Evolutionary conservation across 2,329 filamentous ascomycete species (phyloP), one percentile per base, ranked within the genome.

Genomic region (Exserohilum turcica): DNA sequence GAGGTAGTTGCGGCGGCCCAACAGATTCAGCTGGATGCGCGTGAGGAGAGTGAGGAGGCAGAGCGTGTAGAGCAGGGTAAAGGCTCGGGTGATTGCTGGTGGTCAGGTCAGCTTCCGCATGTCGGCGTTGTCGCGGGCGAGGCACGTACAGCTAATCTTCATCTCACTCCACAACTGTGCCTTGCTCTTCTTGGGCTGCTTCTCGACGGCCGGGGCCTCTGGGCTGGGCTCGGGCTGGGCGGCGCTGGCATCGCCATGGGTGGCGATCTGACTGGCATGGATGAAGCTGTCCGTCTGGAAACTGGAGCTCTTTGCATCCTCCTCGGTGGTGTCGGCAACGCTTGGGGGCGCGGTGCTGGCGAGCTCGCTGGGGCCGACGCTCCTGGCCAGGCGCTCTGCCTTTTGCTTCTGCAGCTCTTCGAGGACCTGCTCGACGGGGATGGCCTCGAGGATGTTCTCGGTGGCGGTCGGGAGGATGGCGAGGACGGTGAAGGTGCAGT

Each of bases 401-500:
- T 96, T 95, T 81, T 96, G 92, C 78, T 92, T 88, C 77, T 97
- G 94, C 60, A 99, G 85, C 77, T 97, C 92, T 63, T 92, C 88
- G 4, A 93, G 93, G 67, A 97, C 91, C 67, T 90, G 86, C 74
- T 99, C 94, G 37, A 96, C 96, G 47, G 95, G 91, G 65, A 97
- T 85, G 28, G 89, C 87, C 63, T 91, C 87, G 67, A 97, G 81
- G 66, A 99, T 89, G 72, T 95, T 93, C 63, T 94, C 86, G 19
- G 92, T 92, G 6, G 92, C 90, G 29, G 93, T 96, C 4, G 94
- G 94, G 8, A 99, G 83, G 49, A 99, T 86, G 27, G 93, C 94
- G n/a, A 97, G 86, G 38, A 97, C 92, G 32, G 94, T 99, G 74
- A 95, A 97, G 42, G 93, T 97, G 78, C 94, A 99, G 77, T 99